Base-by-base conservation (phyloP, 345 rosid species). In the Eutrema heterophyllum region DNA sequence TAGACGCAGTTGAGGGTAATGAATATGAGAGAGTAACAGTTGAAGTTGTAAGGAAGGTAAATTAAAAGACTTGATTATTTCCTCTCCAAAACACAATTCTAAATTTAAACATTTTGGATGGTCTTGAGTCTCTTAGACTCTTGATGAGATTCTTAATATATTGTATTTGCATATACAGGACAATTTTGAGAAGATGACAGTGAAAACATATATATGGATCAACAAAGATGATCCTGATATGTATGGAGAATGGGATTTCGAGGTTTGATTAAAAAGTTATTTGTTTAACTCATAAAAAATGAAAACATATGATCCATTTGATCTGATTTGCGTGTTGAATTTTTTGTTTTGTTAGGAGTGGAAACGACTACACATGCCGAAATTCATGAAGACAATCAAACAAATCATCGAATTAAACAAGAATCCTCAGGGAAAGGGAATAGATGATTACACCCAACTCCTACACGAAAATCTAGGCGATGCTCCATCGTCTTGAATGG, bases 231-330 rank as follows among this genome's bases (percentile, higher is more conserved):
- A 94, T 81, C 89, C 92, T 9, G 74, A 86, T 77, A 79, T 94
- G 78, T 82, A 55, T 59, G 98, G 98, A 35, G 90, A 89, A 6
- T 91, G 98, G 97, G 82, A 89, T 81, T 89, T 94, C 29, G 88
- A 91, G 96, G 96, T 94, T 18, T 29, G 67, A 13, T n/a, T 7
- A 1, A 43, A n/a, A 13, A 7, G 35, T 24, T 45, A 60, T 71
- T 41, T 35, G 60, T 16, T 71, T 6, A 53, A 11, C 2, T 27
- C 13, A 16, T 4, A 6, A 43, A 10, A 35, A 64, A n/a, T 61
- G 14, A 39, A 43, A 21, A 26, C 6, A 54, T 54, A 27, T 41
- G 15, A 15, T 41, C 15, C n/a, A 2, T 1, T 67, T 3, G 15
- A 8, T 59, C 43, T 4, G 15, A 62, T 43, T 14, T 0, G 13